Base-by-base conservation (phyloP, 1,139 yeast species). In the Hemisphaericaspora xylanilytica region DNA sequence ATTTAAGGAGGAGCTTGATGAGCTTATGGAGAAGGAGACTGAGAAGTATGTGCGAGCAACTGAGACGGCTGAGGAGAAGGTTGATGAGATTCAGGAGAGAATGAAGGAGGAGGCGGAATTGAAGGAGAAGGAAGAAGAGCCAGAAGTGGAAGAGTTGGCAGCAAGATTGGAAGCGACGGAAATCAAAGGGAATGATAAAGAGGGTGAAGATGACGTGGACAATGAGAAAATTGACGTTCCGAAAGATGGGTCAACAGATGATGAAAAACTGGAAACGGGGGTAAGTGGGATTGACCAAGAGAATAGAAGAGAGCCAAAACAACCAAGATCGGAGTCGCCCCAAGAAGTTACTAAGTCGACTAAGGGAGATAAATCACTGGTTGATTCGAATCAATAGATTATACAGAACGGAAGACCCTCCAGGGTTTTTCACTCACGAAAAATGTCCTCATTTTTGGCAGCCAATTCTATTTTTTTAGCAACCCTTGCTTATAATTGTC, bases 1-100 rank as follows among this genome's bases (percentile, higher is more conserved):
- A 0, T 86, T 96, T 96, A 56, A 56, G 0, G 59, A 69, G 2
- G 85, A 78, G 12, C 59, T 80, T 26, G 60, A 68, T 1, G 47
- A 51, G 20, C 55, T 76, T 42, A 55, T 67, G 6, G 47, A 48
- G 35, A 37, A 40, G 37, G 59, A 48, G 21, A 45, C 37, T 16
- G 38, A 22, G 5, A 44, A 44, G 28, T 51, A 43, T 35, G 53
- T 49, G n/a, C n/a, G n/a, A 1, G 17, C 20, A 3, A 24, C 37
- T 12, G 33, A 35, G 11, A 37, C 39, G 13, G 40, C 36, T 11
- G 44, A 45, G 18, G 52, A 49, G 12, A 50, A 48, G 32, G 40
- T 38, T 3, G 33, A 42, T 4, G 44, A 42, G 27, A 48, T 49
- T 14, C 40, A 47, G 21, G 41, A 38, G 8, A 46, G 44, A 17